Base-by-base conservation (phyloP, 192 early-diverging fungal genomes). In the Backusella psychrophila region DNA sequence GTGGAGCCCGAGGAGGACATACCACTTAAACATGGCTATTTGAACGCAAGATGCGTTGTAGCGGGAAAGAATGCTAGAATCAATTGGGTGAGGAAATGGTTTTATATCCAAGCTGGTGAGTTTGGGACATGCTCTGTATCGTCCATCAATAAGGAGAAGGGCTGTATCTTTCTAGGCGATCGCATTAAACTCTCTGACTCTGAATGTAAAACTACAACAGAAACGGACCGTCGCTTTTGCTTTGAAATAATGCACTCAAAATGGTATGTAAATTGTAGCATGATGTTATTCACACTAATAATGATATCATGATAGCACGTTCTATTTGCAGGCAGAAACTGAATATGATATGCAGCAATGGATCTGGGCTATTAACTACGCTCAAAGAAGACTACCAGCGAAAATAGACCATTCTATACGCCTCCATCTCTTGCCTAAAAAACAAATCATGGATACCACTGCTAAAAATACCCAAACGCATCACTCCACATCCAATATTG, bases 311-410 rank as follows among this genome's bases (percentile, higher is more conserved):
- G 66, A 38, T 79, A 86, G 75, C 38, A 80, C 83, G 4, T 87
- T 87, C 35, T 71, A 89, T 12, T 56, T 91, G 17, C 87, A 89
- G 79, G 93, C 93, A 15, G 93, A 94, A 79, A 91, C 85, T 17
- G 93, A 93, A 70, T 80, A 86, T 3, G 92, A 93, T 1, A 82
- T 94, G 84, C 77, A 82, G 59, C 84, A 85, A 21, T 94, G 93
- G 93, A 85, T 92, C 15, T 65, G 73, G 66, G 67, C 73, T 1
- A 38, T 79, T 0, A 52, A 79, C 19, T 66, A 71, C 6, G 35
- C 35, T 34, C 75, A 63, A 29, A 63, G 74, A 1, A 33, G 38
- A 12, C 8, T 35, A 6, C 29, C 26, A 6, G 52, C 0, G 7
- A 34, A 63, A 41, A 29, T 17, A 74, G 19, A 59, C 6, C 6